These are phyloP conservation scores for Fusarium siculi DNA, from an alignment of 2,329 filamentous ascomycete species.

Conservation along the genomic window DNA sequence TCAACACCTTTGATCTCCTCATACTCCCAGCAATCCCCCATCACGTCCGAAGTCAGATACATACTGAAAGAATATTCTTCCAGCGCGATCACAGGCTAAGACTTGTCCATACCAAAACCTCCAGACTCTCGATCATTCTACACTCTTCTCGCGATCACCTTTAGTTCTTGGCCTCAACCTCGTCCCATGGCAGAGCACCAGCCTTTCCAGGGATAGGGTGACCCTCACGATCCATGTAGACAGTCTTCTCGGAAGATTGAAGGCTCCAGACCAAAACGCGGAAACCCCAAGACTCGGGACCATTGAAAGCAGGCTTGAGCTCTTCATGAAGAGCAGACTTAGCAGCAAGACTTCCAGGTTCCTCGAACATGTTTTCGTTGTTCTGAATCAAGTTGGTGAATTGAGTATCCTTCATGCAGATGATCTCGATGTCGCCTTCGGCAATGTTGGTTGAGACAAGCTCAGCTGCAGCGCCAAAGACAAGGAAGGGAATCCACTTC, in stretches of 20 bases:
- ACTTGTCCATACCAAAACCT: neutral
- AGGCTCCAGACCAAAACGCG: slow-evolving; percentile 1
- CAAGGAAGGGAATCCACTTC: neutral
- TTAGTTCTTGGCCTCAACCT: neutral
- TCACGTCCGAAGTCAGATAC: neutral
- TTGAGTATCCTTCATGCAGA: neutral
- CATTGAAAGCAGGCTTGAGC: neutral
- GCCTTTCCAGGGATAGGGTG: neutral
- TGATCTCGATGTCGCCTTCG: neutral
- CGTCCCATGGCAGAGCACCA: neutral
- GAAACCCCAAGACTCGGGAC: neutral
- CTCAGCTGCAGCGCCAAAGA: neutral
- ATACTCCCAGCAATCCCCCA: neutral
- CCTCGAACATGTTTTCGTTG: neutral
- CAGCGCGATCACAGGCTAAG: neutral
- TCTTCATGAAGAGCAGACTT: neutral
- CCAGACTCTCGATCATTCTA: neutral
- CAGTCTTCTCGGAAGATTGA: neutral
- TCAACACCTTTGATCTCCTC: neutral
- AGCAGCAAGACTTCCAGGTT: neutral
- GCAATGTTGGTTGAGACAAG: neutral
- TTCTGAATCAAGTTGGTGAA: neutral
- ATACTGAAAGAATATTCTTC: neutral
- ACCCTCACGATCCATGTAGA: neutral
- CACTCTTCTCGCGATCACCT: too few relatives aligned